These are phyloP conservation scores for Cronartium quercuum DNA, from an alignment of 1,284 basidiomycete species.

Conservation along the genomic window DNA sequence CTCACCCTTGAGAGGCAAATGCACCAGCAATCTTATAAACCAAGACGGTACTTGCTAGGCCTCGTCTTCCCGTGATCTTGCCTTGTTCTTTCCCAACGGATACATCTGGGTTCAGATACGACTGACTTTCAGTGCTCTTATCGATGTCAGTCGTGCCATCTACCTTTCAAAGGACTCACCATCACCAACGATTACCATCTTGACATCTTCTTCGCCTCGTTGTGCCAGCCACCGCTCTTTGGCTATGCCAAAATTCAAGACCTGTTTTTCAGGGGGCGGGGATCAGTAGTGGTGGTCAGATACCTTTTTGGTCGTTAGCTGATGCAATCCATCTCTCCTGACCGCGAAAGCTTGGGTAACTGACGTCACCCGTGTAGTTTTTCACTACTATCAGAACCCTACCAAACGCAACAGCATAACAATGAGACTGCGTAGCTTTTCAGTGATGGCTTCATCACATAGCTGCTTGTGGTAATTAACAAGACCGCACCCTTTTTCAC, in stretches of 20 bases:
- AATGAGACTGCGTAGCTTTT: too few species aligned
- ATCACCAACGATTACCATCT: conserved; percentile 68
- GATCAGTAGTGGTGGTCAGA: not conserved
- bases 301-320: not conserved
- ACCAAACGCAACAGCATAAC: too few species aligned
- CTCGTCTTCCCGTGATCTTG: conserved; percentile 71
- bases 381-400: conserved; percentile 78
- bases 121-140: not conserved
- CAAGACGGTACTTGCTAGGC: conserved; percentile 63
- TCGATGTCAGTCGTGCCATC: too few species aligned
- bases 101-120: conserved; percentile 58
- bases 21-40: conserved; percentile 90
- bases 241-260: conserved; percentile 86
- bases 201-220: conserved; percentile 64
- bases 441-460: too few species aligned
- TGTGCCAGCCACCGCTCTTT: conserved; percentile 73
- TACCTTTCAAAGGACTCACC: not conserved
- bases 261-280: conserved; percentile 53
- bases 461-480: too few species aligned
- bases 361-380: conserved; percentile 45
- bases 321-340: not conserved
- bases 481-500: conserved; percentile 64
- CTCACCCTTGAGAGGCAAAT: conserved; percentile 59
- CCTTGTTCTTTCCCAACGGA: conserved; percentile 74
- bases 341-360: not conserved